Base-by-base conservation (phyloP, 768 basidiomycete genomes). In the Udeniomyces megalosporus region DNA sequence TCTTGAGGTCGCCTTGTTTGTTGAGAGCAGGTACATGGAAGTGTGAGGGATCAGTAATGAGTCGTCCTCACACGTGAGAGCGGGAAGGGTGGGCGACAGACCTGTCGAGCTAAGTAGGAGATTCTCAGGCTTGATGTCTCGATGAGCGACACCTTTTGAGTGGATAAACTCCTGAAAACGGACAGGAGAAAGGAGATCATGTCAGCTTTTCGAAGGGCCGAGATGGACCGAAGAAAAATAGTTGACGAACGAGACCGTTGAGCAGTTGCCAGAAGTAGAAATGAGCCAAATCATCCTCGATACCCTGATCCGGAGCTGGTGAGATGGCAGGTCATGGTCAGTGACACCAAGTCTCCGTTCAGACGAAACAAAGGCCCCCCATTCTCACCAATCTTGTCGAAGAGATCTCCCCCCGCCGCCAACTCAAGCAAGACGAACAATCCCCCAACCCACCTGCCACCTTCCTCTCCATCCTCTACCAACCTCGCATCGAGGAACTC, bases 81-180 rank as follows among this genome's bases (percentile, higher is more conserved):
- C 3, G 32, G 34, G 20, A 54, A 15, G 31, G 17, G 57, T 8
- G 47, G 34, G 56, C 69, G 11, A 77, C 38, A 17, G 17, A 54
- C 92, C 92, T 2, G 83, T 81, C 0, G 80, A 81, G 64, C 90
- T 85, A 0, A 99, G 80, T 2, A 99, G 80, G 20, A 96, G 72
- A 67, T 99, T 99, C 72, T 99, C 95, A 0, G 95, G 95, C 70
- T 99, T 99, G 59, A 99, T 79, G 69, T 99, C 95, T 42, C 95
- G 82, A 71, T 99, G 95, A 68, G 88, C 92, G 22, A 99, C 85
- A 2, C 95, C 95, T 75, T 88, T 82, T 8, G 70, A 72, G 69
- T 96, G 92, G 32, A 96, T 84, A 73, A 86, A 93, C 32, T 78
- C 76, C 90, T 93, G 14, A 10, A 26, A 49, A 38, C n/a, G n/a